A percentile compares a stretch with the other conserved stretches of the same genome.
Conservation (phyloP, 2,329 filamentous ascomycete species). For the Ceratocystis smalleyi region DNA sequence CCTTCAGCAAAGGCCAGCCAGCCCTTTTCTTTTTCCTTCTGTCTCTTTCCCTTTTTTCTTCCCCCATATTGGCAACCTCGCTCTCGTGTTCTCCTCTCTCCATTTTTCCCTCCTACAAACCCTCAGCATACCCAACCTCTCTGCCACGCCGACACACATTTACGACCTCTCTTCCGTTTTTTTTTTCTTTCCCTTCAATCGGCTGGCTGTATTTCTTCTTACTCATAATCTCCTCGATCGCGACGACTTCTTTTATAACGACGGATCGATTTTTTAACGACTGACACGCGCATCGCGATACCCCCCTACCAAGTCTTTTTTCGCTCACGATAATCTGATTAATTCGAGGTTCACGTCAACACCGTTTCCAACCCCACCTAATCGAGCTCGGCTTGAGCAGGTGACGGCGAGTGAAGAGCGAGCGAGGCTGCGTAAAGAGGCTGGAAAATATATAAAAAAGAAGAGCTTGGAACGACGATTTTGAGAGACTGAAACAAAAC, state of each 20-base stretch:
- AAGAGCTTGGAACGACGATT: background rate
- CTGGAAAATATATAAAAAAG: background rate
- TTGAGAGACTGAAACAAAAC: background rate
- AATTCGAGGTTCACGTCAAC: background rate
- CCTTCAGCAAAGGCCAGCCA: slow-evolving; percentile 2
- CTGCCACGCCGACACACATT: slow-evolving; percentile 7
- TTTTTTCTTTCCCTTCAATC: slow-evolving; percentile 12
- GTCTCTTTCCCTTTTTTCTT: slow-evolving; percentile 10
- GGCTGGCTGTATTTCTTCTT: slow-evolving; percentile 13
- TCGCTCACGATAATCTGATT: slow-evolving; percentile 3
- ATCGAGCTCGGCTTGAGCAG: slow-evolving; percentile 16
- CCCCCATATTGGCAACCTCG: slow-evolving; percentile 17
- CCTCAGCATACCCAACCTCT: slow-evolving; percentile 5
- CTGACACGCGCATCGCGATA: slow-evolving; percentile 5
- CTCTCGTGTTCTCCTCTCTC: slow-evolving; percentile 16
- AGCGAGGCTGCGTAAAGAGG: background rate
- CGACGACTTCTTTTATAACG: slow-evolving; percentile 11
- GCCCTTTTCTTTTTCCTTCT: slow-evolving; percentile 7
- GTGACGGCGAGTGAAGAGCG: slow-evolving; percentile 10
- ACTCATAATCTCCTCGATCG: slow-evolving; percentile 10
- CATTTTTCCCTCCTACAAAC: slow-evolving; percentile 16
- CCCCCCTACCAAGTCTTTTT: background rate
- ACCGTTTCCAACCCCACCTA: background rate
- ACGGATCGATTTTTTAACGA: slow-evolving; percentile 14
- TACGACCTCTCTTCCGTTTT: background rate